Conservation (phyloP, 768 basidiomycete species). For the Pleurotus eryngii region DNA sequence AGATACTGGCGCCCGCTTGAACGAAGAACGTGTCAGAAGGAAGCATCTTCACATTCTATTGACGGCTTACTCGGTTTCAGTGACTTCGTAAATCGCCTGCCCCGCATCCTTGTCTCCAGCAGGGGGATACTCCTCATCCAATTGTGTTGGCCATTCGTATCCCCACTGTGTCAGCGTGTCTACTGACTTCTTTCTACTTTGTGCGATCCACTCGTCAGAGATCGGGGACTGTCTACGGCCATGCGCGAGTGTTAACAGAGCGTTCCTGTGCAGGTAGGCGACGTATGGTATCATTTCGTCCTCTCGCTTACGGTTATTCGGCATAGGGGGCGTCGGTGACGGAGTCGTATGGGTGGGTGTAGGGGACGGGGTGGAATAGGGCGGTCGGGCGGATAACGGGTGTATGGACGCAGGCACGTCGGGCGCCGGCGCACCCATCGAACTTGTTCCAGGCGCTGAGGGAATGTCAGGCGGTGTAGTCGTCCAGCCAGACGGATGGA, state of each 20-base stretch:
- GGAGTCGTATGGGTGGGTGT: constrained; percentile 4
- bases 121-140: constrained; percentile 46
- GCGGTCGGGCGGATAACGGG: constrained; percentile 6
- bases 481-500: constrained; percentile 78
- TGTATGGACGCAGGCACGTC: neutral
- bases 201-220: neutral
- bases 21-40: constrained; percentile 11
- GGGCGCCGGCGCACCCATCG: neutral
- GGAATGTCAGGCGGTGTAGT: constrained; percentile 42
- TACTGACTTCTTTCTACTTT: constrained; percentile 24
- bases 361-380: constrained; percentile 14
- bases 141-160: constrained; percentile 46
- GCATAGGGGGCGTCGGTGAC: constrained; percentile 20
- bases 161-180: constrained; percentile 35
- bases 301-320: neutral
- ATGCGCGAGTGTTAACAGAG: constrained; percentile 32
- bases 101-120: constrained; percentile 31
- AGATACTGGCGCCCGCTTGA: constrained; percentile 53
- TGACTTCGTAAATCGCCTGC: constrained; percentile 30
- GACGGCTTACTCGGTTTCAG: constrained; percentile 36
- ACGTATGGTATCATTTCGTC: constrained; percentile 26
- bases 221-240: neutral
- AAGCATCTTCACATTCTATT: neutral
- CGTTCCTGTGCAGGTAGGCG: constrained; percentile 39
- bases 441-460: constrained; percentile 10